Evolutionary conservation across 768 basidiomycete genomes (phyloP).

Genomic region (Serendipita sp.): DNA sequence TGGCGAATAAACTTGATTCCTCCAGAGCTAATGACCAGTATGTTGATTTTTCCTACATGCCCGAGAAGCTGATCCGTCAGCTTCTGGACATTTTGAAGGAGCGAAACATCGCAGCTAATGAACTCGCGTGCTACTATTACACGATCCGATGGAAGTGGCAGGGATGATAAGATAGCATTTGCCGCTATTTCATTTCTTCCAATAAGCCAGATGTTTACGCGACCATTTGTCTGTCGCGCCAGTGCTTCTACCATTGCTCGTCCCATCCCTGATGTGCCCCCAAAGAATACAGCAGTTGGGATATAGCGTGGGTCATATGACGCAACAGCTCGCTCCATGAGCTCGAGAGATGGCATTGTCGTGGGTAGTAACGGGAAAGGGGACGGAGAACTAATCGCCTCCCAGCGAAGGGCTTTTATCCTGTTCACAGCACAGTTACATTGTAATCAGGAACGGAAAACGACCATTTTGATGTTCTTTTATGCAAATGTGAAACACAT

Average conservation of each 20-base stretch:
- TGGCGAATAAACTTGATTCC: not conserved
- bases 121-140: conserved; percentile 7
- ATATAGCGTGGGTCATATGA: not conserved
- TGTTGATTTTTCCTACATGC: conserved; percentile 10
- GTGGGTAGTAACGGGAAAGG: too few relatives aligned
- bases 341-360: too few relatives aligned
- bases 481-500: too few relatives aligned
- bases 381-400: too few relatives aligned
- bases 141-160: not conserved
- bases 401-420: too few relatives aligned
- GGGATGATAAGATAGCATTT: conserved; percentile 6
- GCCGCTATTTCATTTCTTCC: conserved; percentile 6
- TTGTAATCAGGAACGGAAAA: too few relatives aligned
- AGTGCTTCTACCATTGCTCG: conserved; percentile 7
- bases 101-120: conserved; percentile 5
- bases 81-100: conserved; percentile 2
- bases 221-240: conserved; percentile 7
- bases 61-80: not conserved
- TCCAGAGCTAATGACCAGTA: conserved; percentile 8
- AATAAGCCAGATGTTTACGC: conserved; percentile 7
- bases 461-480: too few relatives aligned
- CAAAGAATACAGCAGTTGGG: conserved; percentile 9
- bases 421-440: too few relatives aligned
- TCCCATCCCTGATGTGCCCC: conserved; percentile 9
- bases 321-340: too few relatives aligned